phyloP scores from a whole-genome alignment of 2,329 filamentous ascomycete species.

The Cytospora schulzeri region DNA sequence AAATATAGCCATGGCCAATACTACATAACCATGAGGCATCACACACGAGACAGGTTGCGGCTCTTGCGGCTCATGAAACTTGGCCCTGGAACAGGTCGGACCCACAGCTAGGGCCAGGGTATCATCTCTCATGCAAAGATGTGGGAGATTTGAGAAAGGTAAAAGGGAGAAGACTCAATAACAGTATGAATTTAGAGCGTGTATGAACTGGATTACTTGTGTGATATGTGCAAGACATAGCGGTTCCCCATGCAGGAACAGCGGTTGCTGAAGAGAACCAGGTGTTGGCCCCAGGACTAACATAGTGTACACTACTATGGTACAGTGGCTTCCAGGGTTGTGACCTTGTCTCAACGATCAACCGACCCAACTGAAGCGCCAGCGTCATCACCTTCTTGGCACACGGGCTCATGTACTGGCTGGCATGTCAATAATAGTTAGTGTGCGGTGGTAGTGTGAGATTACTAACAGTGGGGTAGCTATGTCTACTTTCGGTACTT shows the following conservation, averaged over 20 bases:
- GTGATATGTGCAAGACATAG: too few relatives aligned
- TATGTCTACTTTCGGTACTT: neutral
- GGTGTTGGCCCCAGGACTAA: too few relatives aligned
- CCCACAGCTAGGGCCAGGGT: constrained; percentile 12
- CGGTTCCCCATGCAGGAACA: neutral
- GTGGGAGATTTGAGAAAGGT: neutral
- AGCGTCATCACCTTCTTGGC: constrained; percentile 2
- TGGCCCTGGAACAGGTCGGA: constrained; percentile 14
- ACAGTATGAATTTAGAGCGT: too few relatives aligned
- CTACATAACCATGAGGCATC: neutral
- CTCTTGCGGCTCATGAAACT: constrained; percentile 16
- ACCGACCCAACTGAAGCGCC: neutral
- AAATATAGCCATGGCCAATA: constrained; percentile 13
- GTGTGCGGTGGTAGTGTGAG: too few relatives aligned
- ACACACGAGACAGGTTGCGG: constrained; percentile 19
- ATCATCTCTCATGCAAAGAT: constrained; percentile 12
- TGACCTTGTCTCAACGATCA: constrained; percentile 11
- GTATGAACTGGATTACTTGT: too few relatives aligned
- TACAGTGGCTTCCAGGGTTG: neutral
- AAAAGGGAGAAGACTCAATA: neutral
- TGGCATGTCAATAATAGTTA: neutral
- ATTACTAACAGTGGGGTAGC: neutral
- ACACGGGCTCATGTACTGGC: neutral
- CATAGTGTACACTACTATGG: neutral
- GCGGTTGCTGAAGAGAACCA: neutral